A percentile compares a stretch with the other conserved stretches of the same genome.
These are phyloP conservation scores for Aspergillus proliferans DNA, from an alignment of 2,329 filamentous ascomycete genomes.

Conservation along the genomic window DNA sequence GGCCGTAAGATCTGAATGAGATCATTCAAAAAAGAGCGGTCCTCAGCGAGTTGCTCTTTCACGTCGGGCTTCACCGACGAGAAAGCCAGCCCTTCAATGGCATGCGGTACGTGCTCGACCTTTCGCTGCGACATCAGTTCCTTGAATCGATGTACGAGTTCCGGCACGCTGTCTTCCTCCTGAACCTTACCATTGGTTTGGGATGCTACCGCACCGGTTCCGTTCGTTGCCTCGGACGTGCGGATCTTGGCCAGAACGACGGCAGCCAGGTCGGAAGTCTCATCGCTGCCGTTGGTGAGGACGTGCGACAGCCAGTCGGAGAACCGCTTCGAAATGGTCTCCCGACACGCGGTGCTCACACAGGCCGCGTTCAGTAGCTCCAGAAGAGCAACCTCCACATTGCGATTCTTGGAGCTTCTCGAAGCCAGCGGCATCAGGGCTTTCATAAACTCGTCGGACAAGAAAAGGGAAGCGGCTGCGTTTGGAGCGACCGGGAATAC, in stretches of 20 bases:
- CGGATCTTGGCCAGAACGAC: slow-evolving; percentile 65
- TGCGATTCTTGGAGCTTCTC: slow-evolving; percentile 73
- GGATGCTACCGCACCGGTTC: slow-evolving; percentile 9
- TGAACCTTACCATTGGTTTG: slow-evolving; percentile 26
- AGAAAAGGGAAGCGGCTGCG: slow-evolving; percentile 69
- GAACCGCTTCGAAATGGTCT: slow-evolving; percentile 79
- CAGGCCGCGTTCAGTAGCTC: slow-evolving; percentile 90
- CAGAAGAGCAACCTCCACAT: slow-evolving; percentile 78
- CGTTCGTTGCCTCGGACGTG: slow-evolving; percentile 26
- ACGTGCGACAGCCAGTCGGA: slow-evolving; percentile 80
- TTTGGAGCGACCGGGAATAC: slow-evolving; percentile 81
- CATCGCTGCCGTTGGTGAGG: slow-evolving; percentile 63
- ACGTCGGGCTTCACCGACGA: slow-evolving; percentile 78
- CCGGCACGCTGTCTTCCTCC: slow-evolving; percentile 42
- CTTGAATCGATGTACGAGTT: slow-evolving; percentile 52
- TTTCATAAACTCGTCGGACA: slow-evolving; percentile 79
- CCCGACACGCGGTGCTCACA: slow-evolving; percentile 73
- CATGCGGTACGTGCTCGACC: slow-evolving; percentile 59
- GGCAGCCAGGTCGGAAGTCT: slow-evolving; percentile 51
- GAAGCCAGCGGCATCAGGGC: slow-evolving; percentile 71
- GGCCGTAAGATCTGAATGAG: slow-evolving; percentile 50
- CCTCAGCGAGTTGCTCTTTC: slow-evolving; percentile 71
- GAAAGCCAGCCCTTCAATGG: slow-evolving; percentile 87
- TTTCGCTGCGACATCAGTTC: slow-evolving; percentile 36
- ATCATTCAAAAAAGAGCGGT: slow-evolving; percentile 61